Evolutionary conservation across 371 early-diverging fungal genomes (phyloP).

Genomic region (Syncephalastrum sp.): DNA sequence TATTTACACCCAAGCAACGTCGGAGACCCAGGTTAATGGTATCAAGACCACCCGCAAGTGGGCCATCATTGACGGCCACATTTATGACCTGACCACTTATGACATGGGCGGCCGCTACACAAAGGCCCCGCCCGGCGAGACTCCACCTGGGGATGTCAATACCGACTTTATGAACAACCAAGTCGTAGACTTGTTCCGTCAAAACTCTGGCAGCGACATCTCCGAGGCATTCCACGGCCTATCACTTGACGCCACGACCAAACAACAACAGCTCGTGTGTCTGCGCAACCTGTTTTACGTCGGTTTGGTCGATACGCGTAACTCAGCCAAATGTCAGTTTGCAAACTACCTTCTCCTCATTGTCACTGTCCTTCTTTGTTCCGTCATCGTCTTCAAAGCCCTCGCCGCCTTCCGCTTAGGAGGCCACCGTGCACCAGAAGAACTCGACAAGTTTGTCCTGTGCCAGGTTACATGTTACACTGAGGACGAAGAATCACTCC

Average conservation of each 20-base stretch:
- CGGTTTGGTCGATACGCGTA: slow-evolving; percentile 80
- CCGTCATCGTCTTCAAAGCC: slow-evolving; percentile 85
- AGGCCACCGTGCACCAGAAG: slow-evolving; percentile 63
- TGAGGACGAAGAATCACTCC: slow-evolving; percentile 70
- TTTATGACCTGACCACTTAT: slow-evolving; percentile 62
- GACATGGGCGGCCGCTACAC: slow-evolving; percentile 30
- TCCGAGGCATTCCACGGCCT: slow-evolving; percentile 46
- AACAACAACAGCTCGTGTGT: slow-evolving; percentile 48
- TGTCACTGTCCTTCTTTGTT: slow-evolving; percentile 70
- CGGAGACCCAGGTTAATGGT: slow-evolving; percentile 12
- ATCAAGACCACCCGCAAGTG: slow-evolving; percentile 34
- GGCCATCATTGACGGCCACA: slow-evolving; percentile 57
- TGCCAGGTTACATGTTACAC: slow-evolving; percentile 78
- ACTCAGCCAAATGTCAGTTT: slow-evolving; percentile 73
- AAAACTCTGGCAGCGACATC: slow-evolving; percentile 58
- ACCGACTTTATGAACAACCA: slow-evolving; percentile 42
- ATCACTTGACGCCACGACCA: slow-evolving; percentile 18
- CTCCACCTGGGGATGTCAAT: slow-evolving; percentile 21
- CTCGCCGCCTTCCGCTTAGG: slow-evolving; percentile 79
- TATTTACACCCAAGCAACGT: slow-evolving; percentile 20
- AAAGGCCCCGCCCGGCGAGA: slow-evolving; percentile 20
- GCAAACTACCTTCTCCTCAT: slow-evolving; percentile 80
- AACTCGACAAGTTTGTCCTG: slow-evolving; percentile 84
- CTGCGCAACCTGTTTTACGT: slow-evolving; percentile 76
- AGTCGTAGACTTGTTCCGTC: slow-evolving; percentile 56